Base-by-base conservation (phyloP, 345 rosid genomes). In the Raphanus sativus region DNA sequence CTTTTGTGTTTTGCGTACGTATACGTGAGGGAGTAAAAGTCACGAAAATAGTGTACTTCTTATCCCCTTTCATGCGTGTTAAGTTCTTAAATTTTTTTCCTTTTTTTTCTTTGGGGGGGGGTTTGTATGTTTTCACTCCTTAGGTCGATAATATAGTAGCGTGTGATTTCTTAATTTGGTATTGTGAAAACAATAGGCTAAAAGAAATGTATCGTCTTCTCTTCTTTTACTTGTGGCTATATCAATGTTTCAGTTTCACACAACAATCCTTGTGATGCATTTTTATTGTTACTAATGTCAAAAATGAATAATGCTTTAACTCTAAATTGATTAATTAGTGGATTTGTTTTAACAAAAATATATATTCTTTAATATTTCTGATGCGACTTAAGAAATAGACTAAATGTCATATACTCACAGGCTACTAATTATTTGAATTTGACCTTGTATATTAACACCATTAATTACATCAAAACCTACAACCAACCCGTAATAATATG, bases 31-130 rank as follows among this genome's bases (percentile, higher is more conserved):
- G 70, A 82, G 80, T 85, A 67, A 70, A 87, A 78, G 82, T 69
- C 71, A 69, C 75, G 25, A 79, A 79, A 69, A 69, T 79, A 63
- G 79, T 69, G 75, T 69, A 10, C 75, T 63, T 74, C 30, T 65
- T 75, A n/a, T 69, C 73, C 83, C 71, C 79, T 69, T 75, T 62
- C 83, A 84, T 86, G 89, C 85, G 86, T 79, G 86, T 86, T 87
- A 89, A 87, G 91, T 70, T 86, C 78, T 83, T 81, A 81, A 80
- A 82, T 64, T 65, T 58, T 21, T 58, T 8, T 34, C 72, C 10
- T 83, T 64, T 65, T 58, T 58, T 8, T 34, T 74, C 10, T 59
- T 65, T 21, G 75, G 73, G 77, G 55, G 75, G 73, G 77, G 55
- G 55, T 42, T 77, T 71, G 72, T 48, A 40, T 70, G 33, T 26